phyloP scores from a whole-genome alignment of 2,329 filamentous ascomycete species.

The Seiridium cupressi region DNA sequence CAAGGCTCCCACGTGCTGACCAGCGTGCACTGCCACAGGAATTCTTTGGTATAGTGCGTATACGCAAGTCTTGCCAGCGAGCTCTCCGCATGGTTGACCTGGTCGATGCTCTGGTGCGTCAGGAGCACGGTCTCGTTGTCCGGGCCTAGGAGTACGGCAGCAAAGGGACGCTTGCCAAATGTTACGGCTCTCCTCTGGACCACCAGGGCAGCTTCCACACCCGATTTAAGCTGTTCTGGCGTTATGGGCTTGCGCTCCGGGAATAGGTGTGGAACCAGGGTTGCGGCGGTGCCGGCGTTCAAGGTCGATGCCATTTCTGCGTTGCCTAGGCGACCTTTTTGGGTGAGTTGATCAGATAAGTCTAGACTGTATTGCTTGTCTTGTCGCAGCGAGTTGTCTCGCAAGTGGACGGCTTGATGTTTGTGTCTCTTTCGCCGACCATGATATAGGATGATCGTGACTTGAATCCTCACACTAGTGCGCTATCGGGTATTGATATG shows the following conservation, averaged over 20 bases:
- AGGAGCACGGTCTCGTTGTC: slow-evolving; percentile 48
- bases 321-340: neutral
- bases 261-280: slow-evolving; percentile 27
- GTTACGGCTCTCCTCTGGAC: slow-evolving; percentile 41
- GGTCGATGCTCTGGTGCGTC: slow-evolving; percentile 47
- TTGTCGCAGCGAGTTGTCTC: neutral
- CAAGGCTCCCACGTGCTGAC: slow-evolving; percentile 56
- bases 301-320: neutral
- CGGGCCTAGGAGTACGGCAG: slow-evolving; percentile 44
- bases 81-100: slow-evolving; percentile 52
- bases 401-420: neutral
- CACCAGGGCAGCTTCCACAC: slow-evolving; percentile 34
- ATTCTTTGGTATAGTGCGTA: slow-evolving; percentile 44
- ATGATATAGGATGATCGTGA: neutral
- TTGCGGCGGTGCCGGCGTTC: slow-evolving; percentile 9
- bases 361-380: neutral
- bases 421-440: neutral
- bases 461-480: neutral
- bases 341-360: neutral
- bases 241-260: slow-evolving; percentile 34
- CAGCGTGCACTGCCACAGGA: slow-evolving; percentile 46
- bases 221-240: slow-evolving; percentile 34
- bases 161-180: slow-evolving; percentile 48
- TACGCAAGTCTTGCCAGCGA: slow-evolving; percentile 47
- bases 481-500: neutral